phyloP scores from a whole-genome alignment of 192 early-diverging fungal species.

The Backusella circina region DNA sequence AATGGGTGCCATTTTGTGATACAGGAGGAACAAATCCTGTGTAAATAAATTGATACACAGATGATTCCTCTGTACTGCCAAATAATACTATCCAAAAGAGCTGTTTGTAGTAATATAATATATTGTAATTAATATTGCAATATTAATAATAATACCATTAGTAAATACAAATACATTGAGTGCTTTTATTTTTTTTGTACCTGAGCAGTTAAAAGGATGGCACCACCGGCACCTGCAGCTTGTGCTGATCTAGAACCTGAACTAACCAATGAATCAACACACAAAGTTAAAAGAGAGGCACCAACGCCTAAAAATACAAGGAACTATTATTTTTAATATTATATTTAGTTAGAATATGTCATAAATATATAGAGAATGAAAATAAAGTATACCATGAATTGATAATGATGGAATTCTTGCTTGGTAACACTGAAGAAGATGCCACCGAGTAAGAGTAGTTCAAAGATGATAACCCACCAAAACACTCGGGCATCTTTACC shows the following conservation, averaged over 20 bases:
- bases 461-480: conserved; percentile 44
- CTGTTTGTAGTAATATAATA: conserved; percentile 15
- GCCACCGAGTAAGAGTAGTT: conserved; percentile 36
- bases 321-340: neutral
- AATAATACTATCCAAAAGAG: conserved; percentile 66
- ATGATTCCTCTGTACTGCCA: conserved; percentile 60
- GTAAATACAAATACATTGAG: neutral
- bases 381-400: conserved; percentile 24
- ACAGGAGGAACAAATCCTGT: conserved; percentile 6
- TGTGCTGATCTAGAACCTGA: neutral
- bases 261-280: neutral
- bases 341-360: neutral
- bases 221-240: conserved; percentile 5
- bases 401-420: conserved; percentile 30
- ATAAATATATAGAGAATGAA: neutral
- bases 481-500: neutral
- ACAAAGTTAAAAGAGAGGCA: conserved; percentile 2
- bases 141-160: neutral
- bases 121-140: neutral
- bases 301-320: conserved; percentile 20
- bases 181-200: neutral
- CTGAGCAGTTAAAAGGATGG: conserved; percentile 1
- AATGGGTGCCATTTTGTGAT: conserved; percentile 1
- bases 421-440: conserved; percentile 26
- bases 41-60: conserved; percentile 4